These are phyloP conservation scores for Tetrahymena malaccensis DNA, from an alignment of 73 alveolate genomes.

Conservation along the genomic window DNA sequence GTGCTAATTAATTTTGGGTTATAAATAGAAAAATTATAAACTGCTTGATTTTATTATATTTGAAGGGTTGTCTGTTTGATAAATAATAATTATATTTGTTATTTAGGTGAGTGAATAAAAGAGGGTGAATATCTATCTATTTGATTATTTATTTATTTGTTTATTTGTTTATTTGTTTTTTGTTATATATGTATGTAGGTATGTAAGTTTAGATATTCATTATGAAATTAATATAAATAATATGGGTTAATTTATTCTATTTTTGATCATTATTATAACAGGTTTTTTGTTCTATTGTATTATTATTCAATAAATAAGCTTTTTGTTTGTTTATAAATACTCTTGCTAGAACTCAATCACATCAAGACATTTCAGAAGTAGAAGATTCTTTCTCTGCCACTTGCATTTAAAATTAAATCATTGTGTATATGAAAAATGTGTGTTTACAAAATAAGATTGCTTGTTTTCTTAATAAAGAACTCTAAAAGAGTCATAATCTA, in stretches of 20 bases:
- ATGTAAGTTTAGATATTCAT: neutral
- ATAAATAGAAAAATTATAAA: neutral
- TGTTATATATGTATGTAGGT: too few species aligned
- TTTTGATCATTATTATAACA: neutral
- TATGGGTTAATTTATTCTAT: neutral
- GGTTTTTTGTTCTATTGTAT: neutral
- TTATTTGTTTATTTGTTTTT: too few species aligned
- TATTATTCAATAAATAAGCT: too few species aligned
- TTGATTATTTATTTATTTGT: neutral
- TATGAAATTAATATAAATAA: neutral
- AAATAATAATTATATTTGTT: neutral
- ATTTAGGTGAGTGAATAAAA: neutral
- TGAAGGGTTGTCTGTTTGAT: neutral
- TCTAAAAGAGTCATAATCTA: neutral
- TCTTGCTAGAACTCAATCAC: neutral
- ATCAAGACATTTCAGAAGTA: neutral
- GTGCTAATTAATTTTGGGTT: too few species aligned
- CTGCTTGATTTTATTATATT: neutral
- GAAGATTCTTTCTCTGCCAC: neutral
- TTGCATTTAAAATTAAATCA: neutral
- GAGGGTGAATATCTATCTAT: neutral
- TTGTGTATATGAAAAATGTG: neutral
- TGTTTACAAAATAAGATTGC: neutral
- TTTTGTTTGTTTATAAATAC: too few species aligned
- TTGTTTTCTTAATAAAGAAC: neutral